Evolutionary conservation across 2,329 filamentous ascomycete species (phyloP).

Genomic region (Hypoxylon sp.): DNA sequence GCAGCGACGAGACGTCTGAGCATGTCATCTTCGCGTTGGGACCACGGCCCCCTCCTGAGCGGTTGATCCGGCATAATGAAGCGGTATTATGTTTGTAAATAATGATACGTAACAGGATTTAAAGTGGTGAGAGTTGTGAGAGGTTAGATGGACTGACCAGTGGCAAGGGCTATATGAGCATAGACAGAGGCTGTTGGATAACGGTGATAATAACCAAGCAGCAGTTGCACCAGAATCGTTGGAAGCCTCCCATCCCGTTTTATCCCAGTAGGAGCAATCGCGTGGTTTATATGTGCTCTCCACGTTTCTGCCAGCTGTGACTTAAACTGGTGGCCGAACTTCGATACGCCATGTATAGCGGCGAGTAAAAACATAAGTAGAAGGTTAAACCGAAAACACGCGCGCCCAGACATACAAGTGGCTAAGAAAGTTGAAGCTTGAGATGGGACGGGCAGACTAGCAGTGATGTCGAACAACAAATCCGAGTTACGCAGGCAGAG

Average conservation of each 20-base stretch:
- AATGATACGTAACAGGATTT: background rate
- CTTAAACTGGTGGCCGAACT: background rate
- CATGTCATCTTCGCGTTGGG: constrained; percentile 78
- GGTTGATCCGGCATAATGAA: constrained; percentile 7
- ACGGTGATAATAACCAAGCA: background rate
- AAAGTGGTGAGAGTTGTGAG: background rate
- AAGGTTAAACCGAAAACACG: background rate
- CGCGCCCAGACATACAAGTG: background rate
- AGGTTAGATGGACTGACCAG: background rate
- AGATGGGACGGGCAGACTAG: constrained; percentile 1
- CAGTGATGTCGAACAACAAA: constrained; percentile 14
- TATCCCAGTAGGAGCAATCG: background rate
- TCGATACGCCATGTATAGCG: constrained; percentile 4
- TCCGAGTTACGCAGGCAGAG: constrained; percentile 11
- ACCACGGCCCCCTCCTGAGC: constrained; percentile 80
- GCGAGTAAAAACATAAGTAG: background rate
- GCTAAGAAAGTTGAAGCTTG: background rate
- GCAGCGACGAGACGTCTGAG: constrained; percentile 78
- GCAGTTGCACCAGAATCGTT: constrained; percentile 6
- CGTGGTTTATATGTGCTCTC: background rate
- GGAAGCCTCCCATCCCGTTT: constrained; percentile 15
- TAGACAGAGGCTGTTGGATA: background rate
- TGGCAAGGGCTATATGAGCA: background rate
- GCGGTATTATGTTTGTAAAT: constrained; percentile 6
- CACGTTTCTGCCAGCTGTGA: background rate